Percentiles rank a stretch among this genome's conserved stretches.
Evolutionary conservation across 225 moss, liverwort and hornwort species (phyloP).

Genomic region (Thuidium tamariscinum): DNA sequence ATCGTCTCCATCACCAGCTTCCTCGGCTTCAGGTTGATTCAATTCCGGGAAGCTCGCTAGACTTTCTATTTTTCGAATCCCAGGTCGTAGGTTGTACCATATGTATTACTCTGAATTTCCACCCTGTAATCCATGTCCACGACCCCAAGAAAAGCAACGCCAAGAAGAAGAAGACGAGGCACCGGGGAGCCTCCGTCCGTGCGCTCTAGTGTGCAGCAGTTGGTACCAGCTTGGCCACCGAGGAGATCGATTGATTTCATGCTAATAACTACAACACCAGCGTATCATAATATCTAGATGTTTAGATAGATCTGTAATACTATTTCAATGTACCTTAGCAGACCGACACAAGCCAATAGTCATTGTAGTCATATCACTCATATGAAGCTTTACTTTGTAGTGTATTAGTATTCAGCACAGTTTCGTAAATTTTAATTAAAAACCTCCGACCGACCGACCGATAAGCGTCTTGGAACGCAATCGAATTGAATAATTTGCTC

Average conservation of each 20-base stretch:
- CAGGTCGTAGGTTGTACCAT: conserved; percentile 24
- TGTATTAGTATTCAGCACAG: not conserved
- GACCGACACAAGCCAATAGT: not conserved
- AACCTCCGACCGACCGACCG: not conserved
- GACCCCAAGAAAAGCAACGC: not conserved
- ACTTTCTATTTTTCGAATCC: conserved; percentile 8
- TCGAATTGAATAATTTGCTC: not conserved
- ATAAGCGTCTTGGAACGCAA: conserved; percentile 12
- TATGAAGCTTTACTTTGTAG: not conserved
- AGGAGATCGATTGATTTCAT: not conserved
- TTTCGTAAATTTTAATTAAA: not conserved
- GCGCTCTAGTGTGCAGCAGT: not conserved
- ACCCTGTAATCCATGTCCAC: not conserved
- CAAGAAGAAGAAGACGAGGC: not conserved
- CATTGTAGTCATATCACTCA: not conserved
- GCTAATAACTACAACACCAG: not conserved
- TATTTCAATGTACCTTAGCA: not conserved
- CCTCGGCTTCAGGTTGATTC: conserved; percentile 7
- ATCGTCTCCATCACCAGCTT: not conserved
- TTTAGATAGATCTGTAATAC: conserved; percentile 1
- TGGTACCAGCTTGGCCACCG: not conserved
- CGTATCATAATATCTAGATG: not conserved
- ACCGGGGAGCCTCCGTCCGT: not conserved
- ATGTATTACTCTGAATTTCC: not conserved
- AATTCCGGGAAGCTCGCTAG: not conserved